Base-by-base conservation (phyloP, 2,329 filamentous ascomycete species). In the Helminthosporium solani region DNA sequence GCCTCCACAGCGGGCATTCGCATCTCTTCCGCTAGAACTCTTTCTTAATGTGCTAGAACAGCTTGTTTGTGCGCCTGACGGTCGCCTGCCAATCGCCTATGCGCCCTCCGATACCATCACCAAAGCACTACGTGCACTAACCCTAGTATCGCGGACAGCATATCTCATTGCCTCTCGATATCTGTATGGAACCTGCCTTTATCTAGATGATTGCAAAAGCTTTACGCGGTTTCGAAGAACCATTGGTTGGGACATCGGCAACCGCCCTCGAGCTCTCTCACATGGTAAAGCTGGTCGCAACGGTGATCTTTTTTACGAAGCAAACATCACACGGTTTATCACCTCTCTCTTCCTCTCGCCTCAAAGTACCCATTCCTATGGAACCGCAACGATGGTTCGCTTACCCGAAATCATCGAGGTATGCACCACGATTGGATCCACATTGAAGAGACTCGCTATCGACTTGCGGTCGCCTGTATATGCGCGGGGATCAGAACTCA, bases 11-110 rank as follows among this genome's bases (percentile, higher is more conserved):
- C 42, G 33, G 7, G 56, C 70, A 19, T 51, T 76, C 8, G 52
- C 56, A 18, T 61, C 63, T 20, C 50, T 67, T 7, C 63, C 64
- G 2, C 34, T 49, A 2, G 64, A 67, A 31, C 43, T 66, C 1
- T 59, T 65, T 25, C 47, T 63, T 11, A 47, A 53, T 19, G 42
- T 65, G 12, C 52, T 67, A 16, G 63, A 67, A 31, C 56, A 65
- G 42, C 52, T 67, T 11, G 55, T 64, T 11, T 51, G 46, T 5
- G 58, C 47, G 11, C 44, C 42, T 18, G 33, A 52, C 37, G 51
- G 54, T 27, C 37, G 21, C 3, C 44, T 50, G 23, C 55, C 57
- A 2, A 46, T 66, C 19, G 63, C 59, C 15, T 57, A 54, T 33
- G 42, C 49, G 11, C 56, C 53, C 4, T 55, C 57, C 5, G 44